phyloP scores from a whole-genome alignment of 768 basidiomycete species.

The Pleurotus tuber-regium region DNA sequence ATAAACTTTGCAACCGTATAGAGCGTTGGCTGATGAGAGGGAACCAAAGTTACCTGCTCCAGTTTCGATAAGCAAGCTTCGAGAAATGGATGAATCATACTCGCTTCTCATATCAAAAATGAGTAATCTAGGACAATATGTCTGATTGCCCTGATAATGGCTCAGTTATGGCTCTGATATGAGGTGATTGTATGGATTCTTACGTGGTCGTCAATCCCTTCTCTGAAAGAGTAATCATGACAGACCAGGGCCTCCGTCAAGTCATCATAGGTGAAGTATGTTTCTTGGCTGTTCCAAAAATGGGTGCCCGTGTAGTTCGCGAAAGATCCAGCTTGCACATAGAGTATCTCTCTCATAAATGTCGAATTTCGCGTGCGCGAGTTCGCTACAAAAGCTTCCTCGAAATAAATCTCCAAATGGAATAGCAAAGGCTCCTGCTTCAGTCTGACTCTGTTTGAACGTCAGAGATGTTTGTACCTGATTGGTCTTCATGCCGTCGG shows the following conservation, averaged over 20 bases:
- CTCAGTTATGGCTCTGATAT: conserved; percentile 5
- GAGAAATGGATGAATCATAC: conserved; percentile 12
- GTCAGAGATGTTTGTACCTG: too few relatives aligned
- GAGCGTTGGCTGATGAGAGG: conserved; percentile 39
- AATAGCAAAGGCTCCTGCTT: too few relatives aligned
- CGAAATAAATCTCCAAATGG: too few relatives aligned
- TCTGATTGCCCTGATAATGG: conserved; percentile 38
- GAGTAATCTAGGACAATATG: conserved; percentile 61
- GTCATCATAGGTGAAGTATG: conserved; percentile 54
- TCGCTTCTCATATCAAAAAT: conserved; percentile 68
- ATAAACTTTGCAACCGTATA: conserved; percentile 31
- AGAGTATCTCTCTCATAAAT: conserved; percentile 73
- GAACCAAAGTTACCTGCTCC: conserved; percentile 64
- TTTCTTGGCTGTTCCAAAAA: conserved; percentile 82
- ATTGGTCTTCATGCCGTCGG: too few relatives aligned
- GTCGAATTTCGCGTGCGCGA: background rate
- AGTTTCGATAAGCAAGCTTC: conserved; percentile 3
- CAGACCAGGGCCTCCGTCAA: conserved; percentile 41
- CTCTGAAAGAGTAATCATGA: conserved; percentile 64
- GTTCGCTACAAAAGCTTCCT: background rate
- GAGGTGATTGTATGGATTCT: conserved; percentile 14
- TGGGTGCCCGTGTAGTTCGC: conserved; percentile 74
- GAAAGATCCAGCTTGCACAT: conserved; percentile 68
- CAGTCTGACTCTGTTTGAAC: too few relatives aligned
- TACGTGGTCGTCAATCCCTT: conserved; percentile 52